Evolutionary conservation across 2,329 filamentous ascomycete genomes (phyloP).

Genomic region (Beauveria brongniartii): DNA sequence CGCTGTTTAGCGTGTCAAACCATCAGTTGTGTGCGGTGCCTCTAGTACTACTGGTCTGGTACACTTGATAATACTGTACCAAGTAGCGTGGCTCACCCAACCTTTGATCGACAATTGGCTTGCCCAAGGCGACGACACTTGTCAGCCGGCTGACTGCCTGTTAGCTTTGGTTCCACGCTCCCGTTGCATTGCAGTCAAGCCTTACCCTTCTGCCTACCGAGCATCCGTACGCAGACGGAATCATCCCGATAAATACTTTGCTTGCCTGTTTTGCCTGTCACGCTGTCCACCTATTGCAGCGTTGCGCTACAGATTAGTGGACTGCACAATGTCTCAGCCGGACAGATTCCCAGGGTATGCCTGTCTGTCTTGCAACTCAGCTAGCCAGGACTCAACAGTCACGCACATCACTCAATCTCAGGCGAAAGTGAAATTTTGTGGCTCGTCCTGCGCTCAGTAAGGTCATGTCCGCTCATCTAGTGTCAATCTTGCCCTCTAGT

Average conservation of each 20-base stretch:
- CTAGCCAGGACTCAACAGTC: background rate
- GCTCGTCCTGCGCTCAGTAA: no score
- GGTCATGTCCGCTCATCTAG: background rate
- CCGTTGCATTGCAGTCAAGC: background rate
- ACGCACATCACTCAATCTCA: background rate
- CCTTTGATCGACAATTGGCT: no score
- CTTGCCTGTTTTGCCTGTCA: background rate
- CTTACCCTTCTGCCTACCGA: background rate
- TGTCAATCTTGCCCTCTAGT: background rate
- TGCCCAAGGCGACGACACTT: background rate
- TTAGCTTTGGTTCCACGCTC: background rate
- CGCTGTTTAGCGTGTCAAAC: background rate
- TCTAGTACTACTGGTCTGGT: no score
- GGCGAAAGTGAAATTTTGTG: no score
- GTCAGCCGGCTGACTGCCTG: background rate
- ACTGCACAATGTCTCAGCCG: conserved; percentile 2
- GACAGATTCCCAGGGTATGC: conserved; percentile 2
- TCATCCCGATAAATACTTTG: background rate
- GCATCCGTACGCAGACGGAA: background rate
- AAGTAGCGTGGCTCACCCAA: background rate
- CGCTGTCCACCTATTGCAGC: no score
- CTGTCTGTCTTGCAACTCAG: background rate
- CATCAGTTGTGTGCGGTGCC: background rate
- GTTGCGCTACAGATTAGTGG: background rate
- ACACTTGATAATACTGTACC: no score